Evolutionary conservation across 1,284 basidiomycete genomes (phyloP), one percentile per base, ranked within the genome.

Genomic region (Blastosporella zonata): DNA sequence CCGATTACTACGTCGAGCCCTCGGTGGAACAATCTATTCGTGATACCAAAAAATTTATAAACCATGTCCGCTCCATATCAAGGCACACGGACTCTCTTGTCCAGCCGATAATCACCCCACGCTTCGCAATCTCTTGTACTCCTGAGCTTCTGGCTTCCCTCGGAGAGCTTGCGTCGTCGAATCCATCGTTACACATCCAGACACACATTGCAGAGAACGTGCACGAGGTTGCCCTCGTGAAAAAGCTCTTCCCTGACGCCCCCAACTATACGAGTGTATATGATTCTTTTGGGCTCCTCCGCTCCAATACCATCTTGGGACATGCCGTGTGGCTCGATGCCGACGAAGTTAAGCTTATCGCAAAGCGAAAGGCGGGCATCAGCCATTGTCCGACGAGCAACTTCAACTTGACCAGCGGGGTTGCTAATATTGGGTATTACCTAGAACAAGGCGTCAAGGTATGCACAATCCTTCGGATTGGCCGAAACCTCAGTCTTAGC

Each of bases 351-450:
- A 70, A 76, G 22, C 68, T 97, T 39, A 81, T 99, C 58, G 79
- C 79, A 56, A 57, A 73, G 59, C 72, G 76, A 42, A 71, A 76
- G 3, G 84, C 89, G 2, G 95, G 95, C 9, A 74, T 98, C 37
- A 88, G 88, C 56, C 96, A 98, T 67, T 98, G 95, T 64, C 95
- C 96, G 13, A 88, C 86, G 28, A 93, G 88, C 60, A 99, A 98
- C 65, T 87, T 96, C 63, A 90, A 97, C 68, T 63, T 98, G 48
- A 78, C 84, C 34, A 93, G 89, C 54, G 95, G 95, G 3, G 77
- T 89, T 21, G 88, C 92, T 1, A 79, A 79, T 18, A 80, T 98
- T 8, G 89, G 88, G 2, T 72, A 78, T 57, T 83, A 90, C 67
- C 74, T 97, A 18, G 91, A 96, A 64, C 70, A 69, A 46, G 93